Conservation (phyloP, 768 basidiomycete species). For the Russula earlei region DNA sequence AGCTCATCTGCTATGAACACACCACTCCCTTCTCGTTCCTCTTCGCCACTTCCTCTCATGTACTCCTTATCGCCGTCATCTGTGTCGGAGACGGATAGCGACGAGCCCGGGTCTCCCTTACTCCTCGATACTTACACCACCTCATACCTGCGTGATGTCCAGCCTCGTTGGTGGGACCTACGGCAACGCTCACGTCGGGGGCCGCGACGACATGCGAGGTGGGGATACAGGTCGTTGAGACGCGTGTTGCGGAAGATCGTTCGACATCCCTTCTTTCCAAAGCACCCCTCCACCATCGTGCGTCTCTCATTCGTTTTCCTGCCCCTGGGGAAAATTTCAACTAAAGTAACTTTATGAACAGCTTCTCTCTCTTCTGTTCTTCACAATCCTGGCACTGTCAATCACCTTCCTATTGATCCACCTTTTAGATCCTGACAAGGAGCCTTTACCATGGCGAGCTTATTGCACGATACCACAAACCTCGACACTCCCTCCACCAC, state of each 20-base stretch:
- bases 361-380: slow-evolving; percentile 64
- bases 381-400: slow-evolving; percentile 72
- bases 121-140: slow-evolving; percentile 32
- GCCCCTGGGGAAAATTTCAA: background rate
- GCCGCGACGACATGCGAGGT: slow-evolving; percentile 37
- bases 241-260: slow-evolving; percentile 47
- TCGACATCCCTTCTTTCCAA: slow-evolving; percentile 68
- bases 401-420: slow-evolving; percentile 85
- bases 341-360: slow-evolving; percentile 25
- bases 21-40: slow-evolving; percentile 52
- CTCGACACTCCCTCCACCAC: slow-evolving; percentile 36
- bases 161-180: slow-evolving; percentile 48
- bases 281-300: slow-evolving; percentile 74
- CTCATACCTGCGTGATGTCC: slow-evolving; percentile 29
- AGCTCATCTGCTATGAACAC: slow-evolving; percentile 32
- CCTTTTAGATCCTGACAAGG: slow-evolving; percentile 92
- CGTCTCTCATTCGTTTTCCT: slow-evolving; percentile 25
- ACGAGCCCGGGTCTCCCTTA: slow-evolving; percentile 36
- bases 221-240: slow-evolving; percentile 41
- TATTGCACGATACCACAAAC: slow-evolving; percentile 72
- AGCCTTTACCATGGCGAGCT: slow-evolving; percentile 86
- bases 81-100: slow-evolving; percentile 54
- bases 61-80: slow-evolving; percentile 45
- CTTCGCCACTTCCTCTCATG: slow-evolving; percentile 51
- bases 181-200: slow-evolving; percentile 36